phyloP scores from a whole-genome alignment of 306 rosid species.

The Acacia confusa region DNA sequence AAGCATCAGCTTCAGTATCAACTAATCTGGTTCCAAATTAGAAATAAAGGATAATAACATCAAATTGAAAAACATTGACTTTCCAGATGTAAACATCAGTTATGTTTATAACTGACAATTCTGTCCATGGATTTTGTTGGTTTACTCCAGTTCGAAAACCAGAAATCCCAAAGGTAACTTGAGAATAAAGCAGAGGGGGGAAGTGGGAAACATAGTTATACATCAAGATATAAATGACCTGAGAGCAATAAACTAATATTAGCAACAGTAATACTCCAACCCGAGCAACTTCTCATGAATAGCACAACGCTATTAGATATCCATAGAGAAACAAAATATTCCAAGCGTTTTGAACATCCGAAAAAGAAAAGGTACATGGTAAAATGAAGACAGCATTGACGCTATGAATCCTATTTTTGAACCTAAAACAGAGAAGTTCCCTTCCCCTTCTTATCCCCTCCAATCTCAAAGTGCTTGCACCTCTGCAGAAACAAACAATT shows the following conservation, averaged over 20 bases:
- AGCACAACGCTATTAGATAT: slow-evolving; percentile 30
- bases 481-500: slow-evolving; percentile 46
- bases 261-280: slow-evolving; percentile 16
- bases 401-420: slow-evolving; percentile 20
- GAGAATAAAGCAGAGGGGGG: background rate
- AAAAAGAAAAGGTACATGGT: background rate
- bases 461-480: slow-evolving; percentile 67
- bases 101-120: no score
- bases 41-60: background rate
- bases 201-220: background rate
- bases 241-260: slow-evolving; percentile 1
- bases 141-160: background rate
- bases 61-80: background rate
- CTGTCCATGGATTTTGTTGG: background rate
- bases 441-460: slow-evolving; percentile 65
- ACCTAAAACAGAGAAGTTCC: slow-evolving; percentile 58
- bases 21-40: background rate
- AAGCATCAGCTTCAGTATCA: background rate
- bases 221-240: background rate
- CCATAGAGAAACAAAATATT: slow-evolving; percentile 37
- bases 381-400: background rate
- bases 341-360: background rate
- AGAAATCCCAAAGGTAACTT: background rate
- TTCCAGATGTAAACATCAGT: background rate
- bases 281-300: slow-evolving; percentile 3